Evolutionary conservation across 257 asterid species (phyloP).

Genomic region (Parsonsia alboflavescens): DNA sequence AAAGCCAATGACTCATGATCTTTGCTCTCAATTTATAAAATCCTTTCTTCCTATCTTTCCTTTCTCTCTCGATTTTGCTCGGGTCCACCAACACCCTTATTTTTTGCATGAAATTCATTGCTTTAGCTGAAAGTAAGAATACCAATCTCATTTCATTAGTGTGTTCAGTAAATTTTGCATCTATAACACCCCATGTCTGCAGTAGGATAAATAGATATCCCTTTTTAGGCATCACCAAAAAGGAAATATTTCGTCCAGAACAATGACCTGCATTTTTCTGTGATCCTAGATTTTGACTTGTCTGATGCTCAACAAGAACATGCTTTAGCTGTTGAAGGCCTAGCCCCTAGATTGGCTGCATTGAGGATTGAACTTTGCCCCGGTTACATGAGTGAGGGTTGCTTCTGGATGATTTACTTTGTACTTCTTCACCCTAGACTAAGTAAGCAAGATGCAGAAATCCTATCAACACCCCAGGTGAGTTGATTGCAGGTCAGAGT

Average conservation of each 20-base stretch:
- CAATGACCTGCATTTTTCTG: conserved; percentile 11
- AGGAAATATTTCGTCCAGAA: conserved; percentile 8
- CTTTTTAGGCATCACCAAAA: neutral
- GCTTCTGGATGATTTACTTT: conserved; percentile 78
- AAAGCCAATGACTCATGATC: neutral
- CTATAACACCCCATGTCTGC: neutral
- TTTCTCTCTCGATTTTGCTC: neutral
- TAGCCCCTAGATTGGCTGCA: conserved; percentile 62
- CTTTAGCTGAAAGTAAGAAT: neutral
- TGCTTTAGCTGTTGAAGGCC: conserved; percentile 63
- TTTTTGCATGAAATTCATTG: neutral
- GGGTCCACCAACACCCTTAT: neutral
- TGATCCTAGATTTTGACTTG: conserved; percentile 46
- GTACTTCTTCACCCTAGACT: conserved; percentile 67
- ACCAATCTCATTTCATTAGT: neutral
- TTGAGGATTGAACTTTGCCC: conserved; percentile 70
- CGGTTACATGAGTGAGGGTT: conserved; percentile 53
- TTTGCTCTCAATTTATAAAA: neutral
- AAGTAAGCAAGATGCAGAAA: conserved; percentile 40
- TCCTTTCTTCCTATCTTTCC: neutral
- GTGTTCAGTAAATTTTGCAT: neutral
- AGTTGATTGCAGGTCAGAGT: conserved; percentile 1
- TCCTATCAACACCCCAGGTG: conserved; percentile 68
- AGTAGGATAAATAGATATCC: neutral
- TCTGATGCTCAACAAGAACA: conserved; percentile 74